Evolutionary conservation across 805 yeast genomes (phyloP), one percentile per base, ranked within the genome.

Genomic region (Cyberlindnera lachancei): DNA sequence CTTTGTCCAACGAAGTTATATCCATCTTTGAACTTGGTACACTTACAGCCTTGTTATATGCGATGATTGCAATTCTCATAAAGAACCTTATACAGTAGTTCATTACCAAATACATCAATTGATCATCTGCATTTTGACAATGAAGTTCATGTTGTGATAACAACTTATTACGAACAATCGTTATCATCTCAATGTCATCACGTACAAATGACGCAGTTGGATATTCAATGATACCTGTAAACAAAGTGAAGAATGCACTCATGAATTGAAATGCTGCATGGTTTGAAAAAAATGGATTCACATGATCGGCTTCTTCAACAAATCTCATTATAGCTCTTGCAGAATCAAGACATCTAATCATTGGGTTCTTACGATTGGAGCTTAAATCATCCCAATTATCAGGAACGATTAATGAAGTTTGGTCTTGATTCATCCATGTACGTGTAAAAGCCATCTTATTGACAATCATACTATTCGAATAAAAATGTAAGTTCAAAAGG

Each of bases 381-480:
- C 20, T 18, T 8, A 25, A 13, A 11, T 12, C 25, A 6, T 15
- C 15, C 29, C 29, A 30, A 14, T 30, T 27, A 7, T 23, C 27
- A 15, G 18, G 6, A 15, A 7, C 23, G 16, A 17, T 18, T 7
- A 10, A 13, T 7, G 23, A n/a, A 10, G 23, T 12, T 9, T 28
- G 25, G 2, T 14, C 14, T 13, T 7, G 21, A 14, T 18, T 40
- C 13, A 41, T 22, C 55, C 54, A 50, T 2, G 49, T 41, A 26
- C 44, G 36, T 6, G 40, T 40, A 15, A 48, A 50, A 2, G 55
- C 50, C 48, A 49, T 44, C 39, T 53, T 41, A 31, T 49, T 49
- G 25, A 45, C 37, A 11, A 46, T 35, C 46, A 50, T 40, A 7
- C 30, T 25, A 13, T 38, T 35, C 4, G 45, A 33, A 23, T 40